Base-by-base conservation (phyloP, 148 eudicot species). In the Beta vulgaris region DNA sequence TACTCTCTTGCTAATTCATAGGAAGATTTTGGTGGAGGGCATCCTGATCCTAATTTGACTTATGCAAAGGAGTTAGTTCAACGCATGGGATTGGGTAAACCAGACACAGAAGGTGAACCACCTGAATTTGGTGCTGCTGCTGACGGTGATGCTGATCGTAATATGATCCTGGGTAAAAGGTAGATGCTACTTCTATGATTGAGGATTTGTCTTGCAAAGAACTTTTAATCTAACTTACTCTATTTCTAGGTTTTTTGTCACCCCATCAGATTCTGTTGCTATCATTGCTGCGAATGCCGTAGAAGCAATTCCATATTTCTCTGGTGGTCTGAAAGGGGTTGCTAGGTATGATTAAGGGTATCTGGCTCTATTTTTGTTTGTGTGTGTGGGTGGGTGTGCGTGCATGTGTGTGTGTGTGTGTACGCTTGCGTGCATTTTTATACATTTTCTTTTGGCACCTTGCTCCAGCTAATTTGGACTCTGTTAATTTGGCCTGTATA, bases 101-200 rank as follows among this genome's bases (percentile, higher is more conserved):
- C 97, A 43, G 64, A 76, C 66, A 28, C 84, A 49, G 77, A 79
- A 48, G 83, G 69, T 35, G 95, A 94, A 73, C 98, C 97, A 65
- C 97, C 97, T 58, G 96, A 94, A 73, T 94, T 94, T 83, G 98
- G 97, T 72, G 98, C 98, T 72, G 98, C 98, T 80, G 96, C 97
- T 75, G 97, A 94, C 80, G 98, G 97, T 80, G 98, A 94, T 86
- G 98, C 97, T 35, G 98, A 94, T 78, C 90, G 98, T 54, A 94
- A 94, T 81, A 94, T 94, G 98, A 49, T 91, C 75, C 92, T 94
- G 78, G 97, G 98, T 72, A 91, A 92, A 89, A 90, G 97, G 98
- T 92, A 81, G 19, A 23, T 25, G 34, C 36, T 35, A 58, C 48
- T 32, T 80, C 40, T 42, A 26, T 72, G 61, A 40, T 15, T 39